These are phyloP conservation scores for Xylaria polymorpha DNA, from an alignment of 2,329 filamentous ascomycete genomes.

Conservation along the genomic window DNA sequence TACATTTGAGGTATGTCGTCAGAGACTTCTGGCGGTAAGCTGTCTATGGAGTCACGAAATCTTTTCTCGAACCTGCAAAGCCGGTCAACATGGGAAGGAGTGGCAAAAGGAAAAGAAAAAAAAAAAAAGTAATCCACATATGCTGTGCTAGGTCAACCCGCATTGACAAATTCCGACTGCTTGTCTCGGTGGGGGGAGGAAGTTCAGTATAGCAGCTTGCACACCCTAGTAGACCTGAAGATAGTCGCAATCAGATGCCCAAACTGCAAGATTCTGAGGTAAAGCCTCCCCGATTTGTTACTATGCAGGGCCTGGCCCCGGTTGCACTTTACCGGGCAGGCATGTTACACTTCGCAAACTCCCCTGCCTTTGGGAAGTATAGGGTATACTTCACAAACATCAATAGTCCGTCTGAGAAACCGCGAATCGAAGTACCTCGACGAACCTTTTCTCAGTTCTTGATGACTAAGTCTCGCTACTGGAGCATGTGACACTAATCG, in stretches of 20 bases:
- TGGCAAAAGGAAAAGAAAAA: constrained; percentile 20
- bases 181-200: not conserved
- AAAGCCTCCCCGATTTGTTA: not conserved
- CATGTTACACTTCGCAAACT: constrained; percentile 17
- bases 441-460: not conserved
- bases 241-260: constrained; percentile 1
- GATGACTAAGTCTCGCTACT: constrained; percentile 13
- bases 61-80: not conserved
- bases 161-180: constrained; percentile 20
- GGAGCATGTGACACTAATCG: not conserved
- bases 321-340: not conserved
- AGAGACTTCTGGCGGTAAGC: not conserved
- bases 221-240: constrained; percentile 12
- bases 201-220: constrained; percentile 3
- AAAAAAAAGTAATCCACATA: constrained; percentile 2
- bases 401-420: not conserved
- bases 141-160: constrained; percentile 16
- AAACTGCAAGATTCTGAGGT: not conserved
- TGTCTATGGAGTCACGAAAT: not conserved
- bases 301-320: not conserved
- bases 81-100: not conserved
- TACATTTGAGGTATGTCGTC: not conserved
- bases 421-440: not conserved
- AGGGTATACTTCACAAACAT: constrained; percentile 1
- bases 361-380: constrained; percentile 12